Evolutionary conservation across 768 basidiomycete species (phyloP).

Genomic region (Collybiopsis confluens): DNA sequence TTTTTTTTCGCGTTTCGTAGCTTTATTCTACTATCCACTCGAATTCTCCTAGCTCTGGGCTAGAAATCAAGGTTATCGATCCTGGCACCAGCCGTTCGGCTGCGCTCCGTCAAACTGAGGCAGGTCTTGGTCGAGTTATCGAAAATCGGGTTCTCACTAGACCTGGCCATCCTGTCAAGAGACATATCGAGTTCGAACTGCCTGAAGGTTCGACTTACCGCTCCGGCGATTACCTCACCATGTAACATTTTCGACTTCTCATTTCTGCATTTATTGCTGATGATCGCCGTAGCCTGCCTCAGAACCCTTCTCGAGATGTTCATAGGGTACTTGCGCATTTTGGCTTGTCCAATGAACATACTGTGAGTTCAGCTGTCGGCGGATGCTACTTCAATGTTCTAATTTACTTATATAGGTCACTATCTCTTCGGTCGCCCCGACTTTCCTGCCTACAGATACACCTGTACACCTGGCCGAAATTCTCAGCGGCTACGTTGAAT

Average conservation of each 20-base stretch:
- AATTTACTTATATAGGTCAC: constrained; percentile 23
- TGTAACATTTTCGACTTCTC: constrained; percentile 17
- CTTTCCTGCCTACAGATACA: constrained; percentile 34
- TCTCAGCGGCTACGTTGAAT: constrained; percentile 41
- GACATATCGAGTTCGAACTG: constrained; percentile 40
- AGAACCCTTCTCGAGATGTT: constrained; percentile 35
- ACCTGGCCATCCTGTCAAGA: constrained; percentile 32
- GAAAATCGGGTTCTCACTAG: constrained; percentile 36
- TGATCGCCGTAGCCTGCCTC: constrained; percentile 27
- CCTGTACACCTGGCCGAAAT: constrained; percentile 33
- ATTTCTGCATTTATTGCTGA: not conserved
- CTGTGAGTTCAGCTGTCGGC: constrained; percentile 23
- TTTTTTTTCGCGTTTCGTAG: constrained; percentile 18
- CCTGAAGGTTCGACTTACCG: constrained; percentile 33
- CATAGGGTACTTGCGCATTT: constrained; percentile 33
- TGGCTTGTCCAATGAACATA: constrained; percentile 32
- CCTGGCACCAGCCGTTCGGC: constrained; percentile 27
- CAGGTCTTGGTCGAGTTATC: constrained; percentile 32
- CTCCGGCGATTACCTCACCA: constrained; percentile 45
- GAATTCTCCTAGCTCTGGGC: constrained; percentile 11
- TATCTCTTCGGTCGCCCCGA: constrained; percentile 31
- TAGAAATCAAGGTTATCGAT: constrained; percentile 27
- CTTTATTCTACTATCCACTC: constrained; percentile 25
- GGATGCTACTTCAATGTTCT: not conserved
- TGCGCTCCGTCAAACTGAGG: constrained; percentile 32